Base-by-base conservation (phyloP, 768 basidiomycete species). In the Amanita pseudoporphyria region DNA sequence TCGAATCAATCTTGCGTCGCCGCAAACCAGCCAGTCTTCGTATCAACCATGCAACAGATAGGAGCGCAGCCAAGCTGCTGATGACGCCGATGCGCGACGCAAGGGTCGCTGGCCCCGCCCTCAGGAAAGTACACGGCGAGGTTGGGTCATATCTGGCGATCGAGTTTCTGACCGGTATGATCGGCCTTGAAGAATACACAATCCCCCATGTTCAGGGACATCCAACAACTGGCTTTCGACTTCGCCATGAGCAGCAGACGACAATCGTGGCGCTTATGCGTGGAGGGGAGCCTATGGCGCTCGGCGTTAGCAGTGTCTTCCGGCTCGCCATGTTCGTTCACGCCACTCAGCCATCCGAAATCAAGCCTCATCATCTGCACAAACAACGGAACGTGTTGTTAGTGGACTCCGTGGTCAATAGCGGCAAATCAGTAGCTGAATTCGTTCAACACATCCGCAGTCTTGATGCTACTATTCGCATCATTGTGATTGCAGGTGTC, bases 41-140 rank as follows among this genome's bases (percentile, higher is more conserved):
- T 10, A 49, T 58, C 5, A 35, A 55, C 41, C 52, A 53, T 39
- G 56, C 57, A 42, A 52, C 52, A 30, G 49, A 55, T 13, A 31
- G 53, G 33, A 47, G 28, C 41, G 53, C 56, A 14, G 56, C 59
- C 1, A 60, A 60, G 42, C 51, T 60, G 13, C 54, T 60, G 9
- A 60, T 59, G 59, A 57, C 59, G 22, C 58, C 56, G 28, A 60
- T 57, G 58, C 56, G 59, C 36, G 47, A 60, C 45, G 58, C 59
- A 21, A 40, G 18, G 10, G 45, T 60, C 33, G 38, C 44, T 21
- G 59, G 58, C 18, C 58, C 51, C 5, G 53, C 52, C 41, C 43
- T 60, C 35, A 54, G 53, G 31, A 40, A 57, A 48, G 53, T 33
- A 37, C 49, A 53, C 26, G 22, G 47, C 1, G n/a, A 44, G 13